These are phyloP conservation scores for Talaromyces piceae DNA, from an alignment of 2,329 filamentous ascomycete species.

Conservation along the genomic window DNA sequence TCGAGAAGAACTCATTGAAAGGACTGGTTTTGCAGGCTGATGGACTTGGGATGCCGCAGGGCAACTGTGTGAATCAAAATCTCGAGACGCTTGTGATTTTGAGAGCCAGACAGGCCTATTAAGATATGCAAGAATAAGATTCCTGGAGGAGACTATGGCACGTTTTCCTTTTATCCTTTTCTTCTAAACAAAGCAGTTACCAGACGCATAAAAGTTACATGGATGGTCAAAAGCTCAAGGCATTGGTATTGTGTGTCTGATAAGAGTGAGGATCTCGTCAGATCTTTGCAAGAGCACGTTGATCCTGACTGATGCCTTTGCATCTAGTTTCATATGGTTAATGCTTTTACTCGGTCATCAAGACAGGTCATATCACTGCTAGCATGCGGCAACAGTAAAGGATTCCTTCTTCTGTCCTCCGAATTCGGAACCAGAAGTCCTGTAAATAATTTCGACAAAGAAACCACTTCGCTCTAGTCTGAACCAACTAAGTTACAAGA, in stretches of 20 bases:
- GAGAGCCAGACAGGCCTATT: slow-evolving; percentile 14
- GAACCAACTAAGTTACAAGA: too few species aligned
- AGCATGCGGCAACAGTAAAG: too few species aligned
- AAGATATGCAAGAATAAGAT: slow-evolving; percentile 29
- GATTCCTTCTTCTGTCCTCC: too few species aligned
- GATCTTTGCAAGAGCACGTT: slow-evolving; percentile 22
- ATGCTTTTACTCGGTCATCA: too few species aligned
- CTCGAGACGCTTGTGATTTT: slow-evolving; percentile 22
- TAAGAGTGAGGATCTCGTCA: slow-evolving; percentile 41
- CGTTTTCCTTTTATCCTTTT: too few species aligned
- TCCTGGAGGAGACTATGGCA: slow-evolving; percentile 5
- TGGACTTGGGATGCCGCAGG: slow-evolving; percentile 38
- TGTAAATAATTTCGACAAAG: too few species aligned
- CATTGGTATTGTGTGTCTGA: slow-evolving; percentile 46
- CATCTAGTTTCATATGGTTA: too few species aligned
- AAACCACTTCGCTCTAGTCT: too few species aligned
- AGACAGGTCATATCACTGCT: too few species aligned
- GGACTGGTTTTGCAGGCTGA: slow-evolving; percentile 38
- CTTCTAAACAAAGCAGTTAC: too few species aligned
- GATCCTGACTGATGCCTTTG: not conserved
- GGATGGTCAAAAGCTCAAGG: slow-evolving; percentile 29
- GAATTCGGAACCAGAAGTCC: too few species aligned
- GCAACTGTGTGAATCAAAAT: slow-evolving; percentile 30
- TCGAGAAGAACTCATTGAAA: slow-evolving; percentile 35
- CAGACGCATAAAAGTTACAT: slow-evolving; percentile 16